phyloP scores from a whole-genome alignment of 78 protist species.

The Chrysochromulina tobinii region DNA sequence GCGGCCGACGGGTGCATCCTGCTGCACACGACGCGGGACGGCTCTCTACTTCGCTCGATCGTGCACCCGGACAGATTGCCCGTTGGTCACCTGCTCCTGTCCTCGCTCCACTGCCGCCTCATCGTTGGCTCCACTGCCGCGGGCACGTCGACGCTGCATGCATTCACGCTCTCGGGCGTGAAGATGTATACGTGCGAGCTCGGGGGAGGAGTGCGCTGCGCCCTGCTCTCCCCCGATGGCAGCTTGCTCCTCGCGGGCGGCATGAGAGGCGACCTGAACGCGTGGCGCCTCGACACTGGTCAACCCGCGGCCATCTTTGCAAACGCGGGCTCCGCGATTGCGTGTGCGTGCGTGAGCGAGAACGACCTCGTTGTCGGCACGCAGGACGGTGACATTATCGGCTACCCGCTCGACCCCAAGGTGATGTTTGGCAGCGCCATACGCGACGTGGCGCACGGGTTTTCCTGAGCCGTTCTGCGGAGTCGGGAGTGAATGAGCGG shows the following conservation, averaged over 20 bases:
- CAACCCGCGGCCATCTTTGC: background rate
- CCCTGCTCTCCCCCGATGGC: background rate
- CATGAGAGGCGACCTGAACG: background rate
- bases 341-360: background rate
- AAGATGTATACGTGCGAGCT: background rate
- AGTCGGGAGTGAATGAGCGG: no score
- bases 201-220: background rate
- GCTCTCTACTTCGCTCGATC: background rate
- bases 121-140: background rate
- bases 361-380: background rate
- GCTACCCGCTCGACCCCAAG: background rate
- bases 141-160: background rate
- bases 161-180: background rate
- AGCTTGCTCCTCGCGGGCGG: background rate
- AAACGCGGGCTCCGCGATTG: background rate
- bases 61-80: background rate
- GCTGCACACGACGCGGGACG: background rate
- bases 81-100: background rate
- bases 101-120: no score
- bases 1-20: constrained; percentile 9
- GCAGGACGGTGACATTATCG: background rate
- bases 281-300: background rate
- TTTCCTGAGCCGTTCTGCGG: no score
- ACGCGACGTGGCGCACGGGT: background rate
- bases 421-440: background rate